Percentiles rank a stretch among this genome's conserved stretches.
phyloP scores from a whole-genome alignment of 345 rosid genomes.

The Salix viminalis region DNA sequence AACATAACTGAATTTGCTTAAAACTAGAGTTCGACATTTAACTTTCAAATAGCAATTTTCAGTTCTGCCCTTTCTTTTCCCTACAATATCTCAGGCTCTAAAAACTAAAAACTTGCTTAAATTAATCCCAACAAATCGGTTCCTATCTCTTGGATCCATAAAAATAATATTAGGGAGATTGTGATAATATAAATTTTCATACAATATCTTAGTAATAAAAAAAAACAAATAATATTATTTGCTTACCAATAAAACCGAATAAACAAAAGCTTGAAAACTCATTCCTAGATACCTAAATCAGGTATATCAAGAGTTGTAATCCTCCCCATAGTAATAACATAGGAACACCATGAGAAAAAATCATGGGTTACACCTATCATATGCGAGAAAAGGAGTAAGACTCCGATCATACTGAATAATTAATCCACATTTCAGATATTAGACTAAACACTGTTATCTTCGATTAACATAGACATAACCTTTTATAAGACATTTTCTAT shows the following conservation, averaged over 20 bases:
- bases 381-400: no score
- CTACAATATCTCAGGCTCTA: neutral
- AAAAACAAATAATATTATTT: neutral
- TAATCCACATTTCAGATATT: neutral
- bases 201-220: neutral
- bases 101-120: neutral
- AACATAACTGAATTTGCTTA: no score
- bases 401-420: no score
- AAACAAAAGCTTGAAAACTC: no score
- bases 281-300: neutral
- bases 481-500: neutral
- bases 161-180: no score
- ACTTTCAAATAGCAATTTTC: neutral
- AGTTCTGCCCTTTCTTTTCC: neutral
- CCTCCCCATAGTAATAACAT: no score
- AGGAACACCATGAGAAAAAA: no score
- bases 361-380: no score
- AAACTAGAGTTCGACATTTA: no score
- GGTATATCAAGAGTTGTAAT: no score
- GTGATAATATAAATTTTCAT: neutral
- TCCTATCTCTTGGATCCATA: neutral
- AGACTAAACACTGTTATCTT: neutral
- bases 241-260: neutral
- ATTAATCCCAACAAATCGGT: neutral
- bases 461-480: neutral